These are phyloP conservation scores for Hyaloperonospora brassicae DNA, from an alignment of 352 stramenopile genomes.

Conservation along the genomic window DNA sequence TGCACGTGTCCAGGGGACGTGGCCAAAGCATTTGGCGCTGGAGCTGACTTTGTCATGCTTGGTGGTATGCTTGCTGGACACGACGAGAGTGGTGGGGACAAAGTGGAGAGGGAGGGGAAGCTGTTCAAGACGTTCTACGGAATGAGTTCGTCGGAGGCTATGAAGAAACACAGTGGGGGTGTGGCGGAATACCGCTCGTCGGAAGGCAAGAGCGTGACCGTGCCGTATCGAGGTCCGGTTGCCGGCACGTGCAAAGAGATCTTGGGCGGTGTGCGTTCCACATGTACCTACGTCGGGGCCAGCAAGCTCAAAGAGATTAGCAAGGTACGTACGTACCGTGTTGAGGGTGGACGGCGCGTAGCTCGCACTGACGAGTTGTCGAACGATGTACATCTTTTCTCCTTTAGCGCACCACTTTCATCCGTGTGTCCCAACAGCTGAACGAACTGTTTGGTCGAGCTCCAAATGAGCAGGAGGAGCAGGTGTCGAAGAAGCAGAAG, in stretches of 20 bases:
- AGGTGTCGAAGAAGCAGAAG: conserved; percentile 59
- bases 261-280: conserved; percentile 86
- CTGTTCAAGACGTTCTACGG: conserved; percentile 89
- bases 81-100: conserved; percentile 84
- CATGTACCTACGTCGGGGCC: conserved; percentile 90
- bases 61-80: conserved; percentile 89
- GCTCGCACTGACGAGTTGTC: neutral
- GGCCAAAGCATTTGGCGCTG: conserved; percentile 86
- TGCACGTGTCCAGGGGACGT: conserved; percentile 87
- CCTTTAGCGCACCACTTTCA: conserved; percentile 86
- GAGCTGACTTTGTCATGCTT: conserved; percentile 90
- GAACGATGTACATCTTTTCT: neutral
- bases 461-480: conserved; percentile 68
- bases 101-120: conserved; percentile 62
- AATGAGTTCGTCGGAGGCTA: conserved; percentile 88
- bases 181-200: conserved; percentile 88
- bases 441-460: conserved; percentile 87
- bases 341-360: too few species aligned
- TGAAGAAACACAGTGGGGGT: conserved; percentile 88
- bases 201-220: conserved; percentile 88
- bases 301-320: conserved; percentile 86
- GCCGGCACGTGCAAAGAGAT: conserved; percentile 82
- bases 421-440: conserved; percentile 88
- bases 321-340: conserved; percentile 42
- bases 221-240: conserved; percentile 82